Evolutionary conservation across 2,329 filamentous ascomycete genomes (phyloP), one percentile per base, ranked within the genome.

Genomic region (Colletotrichum graminicola): DNA sequence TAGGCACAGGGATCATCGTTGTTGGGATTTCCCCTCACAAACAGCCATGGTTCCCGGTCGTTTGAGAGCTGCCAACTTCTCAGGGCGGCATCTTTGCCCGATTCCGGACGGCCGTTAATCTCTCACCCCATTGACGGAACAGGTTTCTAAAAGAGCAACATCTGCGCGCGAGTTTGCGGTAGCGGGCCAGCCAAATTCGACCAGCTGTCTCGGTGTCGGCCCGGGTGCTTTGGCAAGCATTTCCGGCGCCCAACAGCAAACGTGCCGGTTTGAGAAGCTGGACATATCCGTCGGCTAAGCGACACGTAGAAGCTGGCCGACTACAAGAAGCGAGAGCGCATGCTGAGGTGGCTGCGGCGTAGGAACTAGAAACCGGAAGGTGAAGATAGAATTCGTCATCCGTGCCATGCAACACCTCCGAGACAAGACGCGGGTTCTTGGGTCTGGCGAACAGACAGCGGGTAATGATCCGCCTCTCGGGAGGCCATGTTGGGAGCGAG

Each of bases 371-470:
- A 39, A 55, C 6, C 52, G 45, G 47, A 71, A 54, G n/a, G 41
- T 34, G 47, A 62, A 51, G 49, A 49, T 23, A 34, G 29, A 26
- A 26, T 21, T 43, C 34, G 10, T 54, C 21, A 26, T 26, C 34
- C 32, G 64, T 59, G 32, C 52, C 60, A 49, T 49, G 21, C 32
- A 59, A 54, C 12, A 54, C 12, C 18, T 51, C 49, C 3, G 16
- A 55, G n/a, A 18, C 41, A 18, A n/a, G n/a, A 18, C 32, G 45
- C 54, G 69, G 32, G 59, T 51, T 69, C 52, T 56, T 68, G 54
- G 59, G 39, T 72, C 34, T 54, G 41, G 69, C 69, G 69, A 69
- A 72, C 69, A 72, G 60, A 64, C 66, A 68, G 55, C 63, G 65
- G 59, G 29, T 66, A 62, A 43, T 16, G 47, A 69, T 56, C 65